Base-by-base conservation (phyloP, 2,329 filamentous ascomycete species). In the Cytospora paraplurivora region DNA sequence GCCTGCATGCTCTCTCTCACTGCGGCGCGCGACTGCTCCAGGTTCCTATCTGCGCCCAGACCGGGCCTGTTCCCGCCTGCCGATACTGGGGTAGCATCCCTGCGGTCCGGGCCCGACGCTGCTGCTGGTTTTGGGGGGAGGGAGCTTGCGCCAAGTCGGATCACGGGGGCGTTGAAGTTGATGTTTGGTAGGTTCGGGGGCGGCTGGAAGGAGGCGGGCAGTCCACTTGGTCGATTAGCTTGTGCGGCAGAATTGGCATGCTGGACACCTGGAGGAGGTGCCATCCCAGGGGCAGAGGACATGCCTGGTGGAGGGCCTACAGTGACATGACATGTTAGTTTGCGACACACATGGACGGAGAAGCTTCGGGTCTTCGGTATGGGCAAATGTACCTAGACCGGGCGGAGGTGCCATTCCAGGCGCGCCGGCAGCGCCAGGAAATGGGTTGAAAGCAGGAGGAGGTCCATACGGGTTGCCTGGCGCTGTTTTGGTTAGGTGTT, bases 151-250 rank as follows among this genome's bases (percentile, higher is more conserved):
- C 94, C 95, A 53, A 99, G 85, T 62, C 95, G 91, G 73, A 99
- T 98, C 65, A 98, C 93, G 62, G 94, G 93, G 41, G 95, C 95
- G 72, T 91, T 96, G 81, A 98, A 97, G 80, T 99, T 97, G 81
- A 99, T 97, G 75, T 96, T 96, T 58, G 94, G 93, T 84, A 97
- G 91, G 74, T 95, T 97, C 57, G 91, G 82, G 11, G 94, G 93
- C 56, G 92, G 87, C 80, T 96, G 91, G 78, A 97, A 97, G 76
- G 88, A 92, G 64, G 88, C 81, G 67, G 92, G 92, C 68, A 96
- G 88, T 72, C 87, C 88, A 76, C 85, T 91, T 75, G 91, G 91
- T 81, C 91, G 88, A 79, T 88, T 91, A 79, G 90, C 85, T 80
- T 91, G 90, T 71, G 88, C 84, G 74, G 83, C 82, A 71, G 66